Base-by-base conservation (phyloP, 805 yeast species). In the Vanderwaltozyma tropicalis region DNA sequence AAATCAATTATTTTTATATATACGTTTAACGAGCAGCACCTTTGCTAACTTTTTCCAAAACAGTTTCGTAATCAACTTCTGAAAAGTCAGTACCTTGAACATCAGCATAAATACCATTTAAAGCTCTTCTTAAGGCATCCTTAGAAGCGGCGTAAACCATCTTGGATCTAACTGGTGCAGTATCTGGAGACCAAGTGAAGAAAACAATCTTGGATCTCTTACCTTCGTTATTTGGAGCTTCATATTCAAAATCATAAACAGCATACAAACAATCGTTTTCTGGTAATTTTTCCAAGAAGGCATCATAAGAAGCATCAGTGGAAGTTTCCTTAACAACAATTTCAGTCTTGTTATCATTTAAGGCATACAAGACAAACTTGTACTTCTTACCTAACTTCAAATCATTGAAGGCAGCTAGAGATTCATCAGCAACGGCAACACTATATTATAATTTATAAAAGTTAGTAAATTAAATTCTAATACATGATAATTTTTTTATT, bases 141-240 rank as follows among this genome's bases (percentile, higher is more conserved):
- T 87, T 87, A 43, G 97, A 88, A n/a, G 96, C 78, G 34, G 98
- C 97, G 71, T 88, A 89, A 46, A 89, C 83, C 98, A 92, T 92
- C 82, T 92, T 92, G 53, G 87, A 64, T 72, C 94, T 82, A 57
- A 92, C 79, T 45, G 92, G 86, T 39, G 97, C 96, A 45, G 94
- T 85, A 62, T 92, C 98, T 56, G 98, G 98, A 45, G 96, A 79
- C 98, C 98, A 92, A 50, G 92, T 83, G 71, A 68, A 66, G 69
- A 77, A 68, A 31, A 76, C 69, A 46, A 77, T 72, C 63, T 76
- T 78, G 48, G 79, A 75, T 72, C 95, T 83, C 74, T 86, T 87
- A 62, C 98, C 98, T 67, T 89, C 97, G 53, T 86, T 88, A 37
- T 75, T 77, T 49, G 81, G 76, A 43, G 85, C 69, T 65, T 87